Evolutionary conservation across 768 basidiomycete genomes (phyloP), one percentile per base, ranked within the genome.

Genomic region (Tremella yokohamensis): DNA sequence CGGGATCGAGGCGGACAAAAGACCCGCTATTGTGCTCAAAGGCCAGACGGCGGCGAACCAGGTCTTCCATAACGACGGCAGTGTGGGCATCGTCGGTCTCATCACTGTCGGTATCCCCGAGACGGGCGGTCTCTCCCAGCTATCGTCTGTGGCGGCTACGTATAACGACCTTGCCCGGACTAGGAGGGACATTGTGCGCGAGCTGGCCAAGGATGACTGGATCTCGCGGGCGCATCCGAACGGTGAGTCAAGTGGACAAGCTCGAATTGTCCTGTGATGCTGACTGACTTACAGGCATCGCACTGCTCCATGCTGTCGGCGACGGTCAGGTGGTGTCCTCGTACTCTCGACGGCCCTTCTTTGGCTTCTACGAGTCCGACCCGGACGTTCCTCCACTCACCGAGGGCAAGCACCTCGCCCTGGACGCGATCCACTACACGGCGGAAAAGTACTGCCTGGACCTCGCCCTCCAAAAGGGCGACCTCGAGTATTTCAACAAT

Each of bases 401-500:
- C 2, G 19, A 22, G 37, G 62, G 55, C 42, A 63, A 66, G 29
- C 65, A 66, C 50, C 50, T 66, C 18, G 65, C 65, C 1, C 49
- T 66, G 16, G 65, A 66, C 39, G 65, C 65, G 1, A 39, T 66
- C 13, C 65, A 66, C 49, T 66, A 60, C 52, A 63, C 62, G 3
- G 65, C 65, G 3, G 65, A 66, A 44, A 60, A 63, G 22, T 61
- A 40, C 62, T 50, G 62, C 47, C 26, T 66, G 19, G 65, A 66
- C 45, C 26, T 66, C 8, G 53, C 63, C 49, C 53, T 66, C 4
- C 26, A 66, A 38, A 62, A 60, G 37, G 65, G 65, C 34, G 65
- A 66, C 49, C 50, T 66, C 2, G 65, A 66, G 56, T 66, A 60
- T 26, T 60, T 66, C 44, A 63, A 63, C 49, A 66, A 66, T 29